phyloP scores from a whole-genome alignment of 176 grass and related monocot species.

The Typha latifolia region DNA sequence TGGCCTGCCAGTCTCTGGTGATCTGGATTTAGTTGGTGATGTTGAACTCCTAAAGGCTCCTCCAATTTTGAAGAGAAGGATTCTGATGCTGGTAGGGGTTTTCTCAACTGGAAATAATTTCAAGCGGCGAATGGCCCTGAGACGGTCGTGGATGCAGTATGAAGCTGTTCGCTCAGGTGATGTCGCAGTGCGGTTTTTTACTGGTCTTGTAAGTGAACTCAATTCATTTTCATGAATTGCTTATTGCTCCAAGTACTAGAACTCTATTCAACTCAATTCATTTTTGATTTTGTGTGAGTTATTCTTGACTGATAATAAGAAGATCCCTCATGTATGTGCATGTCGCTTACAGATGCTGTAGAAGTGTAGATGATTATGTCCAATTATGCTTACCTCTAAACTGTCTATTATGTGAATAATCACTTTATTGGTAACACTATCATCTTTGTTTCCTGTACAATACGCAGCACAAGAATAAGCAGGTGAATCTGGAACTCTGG shows the following conservation, averaged over 20 bases:
- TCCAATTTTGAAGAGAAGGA: slow-evolving; percentile 34
- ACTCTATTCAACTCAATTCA: too few relatives aligned
- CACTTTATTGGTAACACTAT: background rate
- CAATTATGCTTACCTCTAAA: too few relatives aligned
- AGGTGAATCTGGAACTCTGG: slow-evolving; percentile 81
- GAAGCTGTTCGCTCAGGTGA: slow-evolving; percentile 65
- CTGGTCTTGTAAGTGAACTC: slow-evolving; percentile 80
- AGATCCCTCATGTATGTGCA: too few relatives aligned
- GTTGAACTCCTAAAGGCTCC: slow-evolving; percentile 52
- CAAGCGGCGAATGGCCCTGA: slow-evolving; percentile 72
- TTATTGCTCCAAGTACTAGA: too few relatives aligned
- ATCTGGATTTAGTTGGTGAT: slow-evolving; percentile 37
- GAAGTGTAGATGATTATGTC: too few relatives aligned
- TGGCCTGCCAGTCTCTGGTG: slow-evolving; percentile 67
- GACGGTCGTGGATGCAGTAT: slow-evolving; percentile 88
- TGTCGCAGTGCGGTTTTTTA: slow-evolving; percentile 70
- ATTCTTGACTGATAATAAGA: too few relatives aligned
- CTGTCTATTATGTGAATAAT: too few relatives aligned
- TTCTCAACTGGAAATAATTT: slow-evolving; percentile 95
- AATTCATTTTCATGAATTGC: background rate
- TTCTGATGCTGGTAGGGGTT: slow-evolving; percentile 61
- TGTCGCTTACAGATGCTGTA: too few relatives aligned
- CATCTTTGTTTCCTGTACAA: background rate
- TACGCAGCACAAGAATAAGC: slow-evolving; percentile 65
- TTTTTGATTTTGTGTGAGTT: too few relatives aligned